Conservation (phyloP, 257 asterid species). For the Linderniella brevidens region DNA sequence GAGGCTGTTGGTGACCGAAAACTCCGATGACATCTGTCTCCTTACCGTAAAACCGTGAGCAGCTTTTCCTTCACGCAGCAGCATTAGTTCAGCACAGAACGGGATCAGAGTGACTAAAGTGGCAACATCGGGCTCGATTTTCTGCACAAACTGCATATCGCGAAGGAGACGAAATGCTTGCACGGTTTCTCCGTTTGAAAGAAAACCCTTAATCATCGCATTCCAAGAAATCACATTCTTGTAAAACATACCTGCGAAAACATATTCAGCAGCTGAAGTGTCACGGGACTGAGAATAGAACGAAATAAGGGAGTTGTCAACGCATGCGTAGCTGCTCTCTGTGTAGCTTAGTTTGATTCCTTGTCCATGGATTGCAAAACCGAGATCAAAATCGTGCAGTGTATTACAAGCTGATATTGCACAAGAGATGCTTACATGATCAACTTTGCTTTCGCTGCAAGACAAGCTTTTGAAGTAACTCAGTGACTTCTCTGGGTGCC, state of each 20-base stretch:
- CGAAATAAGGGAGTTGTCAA: constrained; percentile 47
- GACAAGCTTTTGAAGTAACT: constrained; percentile 31
- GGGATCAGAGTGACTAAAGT: constrained; percentile 33
- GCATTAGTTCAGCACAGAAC: constrained; percentile 32
- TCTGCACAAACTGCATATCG: constrained; percentile 36
- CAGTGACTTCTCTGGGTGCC: constrained; percentile 22
- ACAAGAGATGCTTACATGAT: constrained; percentile 37
- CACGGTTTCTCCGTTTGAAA: constrained; percentile 17
- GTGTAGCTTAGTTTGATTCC: constrained; percentile 30
- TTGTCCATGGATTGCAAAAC: constrained; percentile 32
- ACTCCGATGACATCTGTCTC: constrained; percentile 28
- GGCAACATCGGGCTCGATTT: constrained; percentile 27
- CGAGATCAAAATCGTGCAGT: constrained; percentile 25
- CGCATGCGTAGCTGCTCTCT: constrained; percentile 22
- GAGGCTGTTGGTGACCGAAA: constrained; percentile 32
- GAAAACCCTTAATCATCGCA: constrained; percentile 45
- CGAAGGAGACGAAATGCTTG: constrained; percentile 26
- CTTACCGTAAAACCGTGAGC: constrained; percentile 38
- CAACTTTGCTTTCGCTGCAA: constrained; percentile 18
- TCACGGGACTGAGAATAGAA: constrained; percentile 31
- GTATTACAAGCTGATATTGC: constrained; percentile 39
- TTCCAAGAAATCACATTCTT: constrained; percentile 57
- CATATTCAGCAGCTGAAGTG: constrained; percentile 20
- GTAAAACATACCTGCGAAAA: constrained; percentile 20
- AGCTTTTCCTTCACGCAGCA: constrained; percentile 39